Evolutionary conservation across 805 yeast species (phyloP).

Genomic region (Cyberlindnera xishuangbannaensis): DNA sequence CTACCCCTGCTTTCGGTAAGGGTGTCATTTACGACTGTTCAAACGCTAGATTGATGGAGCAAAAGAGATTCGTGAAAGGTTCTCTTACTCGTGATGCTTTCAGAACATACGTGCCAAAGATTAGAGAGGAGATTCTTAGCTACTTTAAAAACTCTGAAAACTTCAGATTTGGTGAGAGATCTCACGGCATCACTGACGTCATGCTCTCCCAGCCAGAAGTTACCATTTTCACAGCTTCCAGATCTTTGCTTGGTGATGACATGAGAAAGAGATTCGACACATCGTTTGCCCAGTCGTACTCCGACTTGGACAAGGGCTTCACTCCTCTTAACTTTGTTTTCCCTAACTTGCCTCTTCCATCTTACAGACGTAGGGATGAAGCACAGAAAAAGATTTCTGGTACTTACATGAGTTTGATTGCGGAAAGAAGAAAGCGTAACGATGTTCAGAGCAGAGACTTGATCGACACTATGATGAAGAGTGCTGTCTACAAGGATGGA

Average conservation of each 20-base stretch:
- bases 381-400: constrained; percentile 80
- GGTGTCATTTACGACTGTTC: constrained; percentile 98
- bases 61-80: constrained; percentile 90
- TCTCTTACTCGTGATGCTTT: constrained; percentile 86
- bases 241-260: constrained; percentile 87
- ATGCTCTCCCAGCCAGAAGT: constrained; percentile 88
- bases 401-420: constrained; percentile 77
- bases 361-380: constrained; percentile 74
- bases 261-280: constrained; percentile 78
- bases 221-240: constrained; percentile 93
- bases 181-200: constrained; percentile 54
- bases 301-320: constrained; percentile 95
- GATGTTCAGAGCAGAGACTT: constrained; percentile 84
- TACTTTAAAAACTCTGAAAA: constrained; percentile 53
- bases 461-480: constrained; percentile 79
- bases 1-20: constrained; percentile 98
- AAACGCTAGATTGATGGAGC: constrained; percentile 91
- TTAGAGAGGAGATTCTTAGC: constrained; percentile 66
- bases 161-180: constrained; percentile 37
- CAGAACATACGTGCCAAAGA: constrained; percentile 79
- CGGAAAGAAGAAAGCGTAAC: constrained; percentile 64
- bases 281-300: constrained; percentile 76
- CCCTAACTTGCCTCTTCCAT: constrained; percentile 87
- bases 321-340: constrained; percentile 94
- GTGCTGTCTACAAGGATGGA: constrained; percentile 89